phyloP scores from a whole-genome alignment of 2,329 filamentous ascomycete species.

The Amylocarpus encephaloides region DNA sequence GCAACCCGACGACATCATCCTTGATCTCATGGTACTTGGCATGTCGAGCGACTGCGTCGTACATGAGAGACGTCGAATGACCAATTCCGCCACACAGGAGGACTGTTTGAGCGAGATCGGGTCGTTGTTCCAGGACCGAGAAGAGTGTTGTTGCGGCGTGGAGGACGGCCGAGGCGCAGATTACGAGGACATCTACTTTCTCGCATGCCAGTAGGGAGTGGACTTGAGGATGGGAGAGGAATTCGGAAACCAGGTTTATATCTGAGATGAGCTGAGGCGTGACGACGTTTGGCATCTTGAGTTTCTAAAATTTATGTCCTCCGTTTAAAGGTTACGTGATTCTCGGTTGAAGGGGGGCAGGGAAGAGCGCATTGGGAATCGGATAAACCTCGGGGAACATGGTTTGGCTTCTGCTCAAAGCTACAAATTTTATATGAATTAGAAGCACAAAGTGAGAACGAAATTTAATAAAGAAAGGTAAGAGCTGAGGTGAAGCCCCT shows the following conservation, averaged over 20 bases:
- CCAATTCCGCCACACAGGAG: conserved; percentile 41
- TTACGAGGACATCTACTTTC: conserved; percentile 33
- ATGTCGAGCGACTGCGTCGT: conserved; percentile 34
- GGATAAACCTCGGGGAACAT: too few relatives aligned
- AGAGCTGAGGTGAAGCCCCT: too few relatives aligned
- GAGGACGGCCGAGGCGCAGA: conserved; percentile 37
- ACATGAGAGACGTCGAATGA: conserved; percentile 39
- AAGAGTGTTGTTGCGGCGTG: conserved; percentile 34
- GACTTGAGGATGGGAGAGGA: conserved; percentile 29
- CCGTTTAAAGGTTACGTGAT: too few relatives aligned
- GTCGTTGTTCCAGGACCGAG: conserved; percentile 26
- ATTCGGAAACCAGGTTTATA: conserved; percentile 30
- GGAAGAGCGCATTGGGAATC: too few relatives aligned
- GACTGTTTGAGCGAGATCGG: conserved; percentile 31
- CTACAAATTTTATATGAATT: too few relatives aligned
- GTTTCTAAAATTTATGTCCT: too few relatives aligned
- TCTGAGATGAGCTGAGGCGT: conserved; percentile 10
- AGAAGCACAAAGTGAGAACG: too few relatives aligned
- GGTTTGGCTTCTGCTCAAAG: too few relatives aligned
- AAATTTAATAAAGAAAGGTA: too few relatives aligned
- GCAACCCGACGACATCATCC: conserved; percentile 29
- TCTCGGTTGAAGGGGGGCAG: too few relatives aligned
- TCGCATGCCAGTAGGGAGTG: conserved; percentile 12
- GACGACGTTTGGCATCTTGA: background rate
- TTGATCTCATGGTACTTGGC: conserved; percentile 26